These are phyloP conservation scores for Populus davidiana DNA, from an alignment of 345 rosid genomes.

Conservation along the genomic window DNA sequence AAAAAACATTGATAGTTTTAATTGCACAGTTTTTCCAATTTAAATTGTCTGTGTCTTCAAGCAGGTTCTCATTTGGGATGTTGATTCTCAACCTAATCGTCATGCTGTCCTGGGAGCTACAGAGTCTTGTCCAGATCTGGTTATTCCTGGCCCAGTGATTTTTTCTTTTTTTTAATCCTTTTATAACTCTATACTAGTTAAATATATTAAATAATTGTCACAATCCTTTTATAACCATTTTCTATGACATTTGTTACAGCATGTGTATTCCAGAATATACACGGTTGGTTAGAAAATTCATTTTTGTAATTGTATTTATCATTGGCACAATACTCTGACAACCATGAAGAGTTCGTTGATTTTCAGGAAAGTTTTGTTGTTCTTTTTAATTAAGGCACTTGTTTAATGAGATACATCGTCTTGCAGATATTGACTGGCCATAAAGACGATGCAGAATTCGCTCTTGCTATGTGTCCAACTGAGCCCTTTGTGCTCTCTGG, in stretches of 20 bases:
- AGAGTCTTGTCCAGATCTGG: conserved; percentile 57
- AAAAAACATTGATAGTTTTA: neutral
- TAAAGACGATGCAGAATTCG: conserved; percentile 56
- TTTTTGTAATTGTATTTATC: neutral
- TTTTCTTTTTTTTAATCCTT: neutral
- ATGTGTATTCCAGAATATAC: neutral
- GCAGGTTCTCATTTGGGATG: conserved; percentile 69
- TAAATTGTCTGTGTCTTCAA: conserved; percentile 3
- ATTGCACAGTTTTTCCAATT: neutral
- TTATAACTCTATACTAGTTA: neutral
- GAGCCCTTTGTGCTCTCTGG: conserved; percentile 67
- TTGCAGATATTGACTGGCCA: conserved; percentile 65
- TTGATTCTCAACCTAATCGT: conserved; percentile 60
- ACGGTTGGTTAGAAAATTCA: neutral
- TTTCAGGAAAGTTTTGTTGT: neutral
- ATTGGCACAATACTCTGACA: neutral
- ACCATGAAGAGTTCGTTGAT: neutral
- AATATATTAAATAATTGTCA: neutral
- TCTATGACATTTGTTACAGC: neutral
- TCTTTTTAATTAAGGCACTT: conserved; percentile 1
- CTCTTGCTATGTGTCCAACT: conserved; percentile 62
- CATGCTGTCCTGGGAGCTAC: conserved; percentile 51
- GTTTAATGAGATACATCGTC: conserved; percentile 16
- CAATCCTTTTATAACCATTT: neutral
- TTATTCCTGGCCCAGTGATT: conserved; percentile 12